Evolutionary conservation across 1,284 basidiomycete genomes (phyloP), one percentile per base, ranked within the genome.

Genomic region (Ceratobasidium papillatum): DNA sequence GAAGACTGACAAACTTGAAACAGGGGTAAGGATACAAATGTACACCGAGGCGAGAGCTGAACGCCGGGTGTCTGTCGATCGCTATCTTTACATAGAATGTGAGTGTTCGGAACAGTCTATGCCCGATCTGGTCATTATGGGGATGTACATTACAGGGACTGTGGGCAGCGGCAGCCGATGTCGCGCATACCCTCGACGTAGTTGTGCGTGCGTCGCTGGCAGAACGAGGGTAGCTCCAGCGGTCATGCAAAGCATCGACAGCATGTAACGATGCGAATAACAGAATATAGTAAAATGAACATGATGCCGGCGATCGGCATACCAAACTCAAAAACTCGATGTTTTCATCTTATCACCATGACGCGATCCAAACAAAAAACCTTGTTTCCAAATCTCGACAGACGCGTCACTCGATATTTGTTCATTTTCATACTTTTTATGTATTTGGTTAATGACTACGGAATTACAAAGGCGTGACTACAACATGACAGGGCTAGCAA

Each of bases 391-490:
- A n/a, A n/a, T n/a, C n/a, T n/a, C n/a, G 38, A 22, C 47, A 9
- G 25, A 17, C 51, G 51, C 51, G 51, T 27, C 51, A 25, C 51
- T 27, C 25, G 22, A 54, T 54, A n/a, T 25, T 30, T 54, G 61
- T 63, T 63, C 61, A 63, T 30, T 22, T 63, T 63, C 8, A 36
- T 27, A 19, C 30, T 63, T 2, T 63, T 49, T 63, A 47, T 63
- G n/a, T 4, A 3, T 41, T 47, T 47, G 47, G 11, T 5, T 32
- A 41, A 43, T 41, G 34, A 61, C 19, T 45, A 34, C 25, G 27
- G n/a, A 19, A 49, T 63, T 63, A 63, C 61, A 49, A 63, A n/a
- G 61, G 61, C 43, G 61, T 63, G 43, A 63, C 41, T 45, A 63
- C 61, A 47, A 41, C n/a, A n/a, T n/a, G n/a, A n/a, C n/a, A n/a